Evolutionary conservation across 2,329 filamentous ascomycete species (phyloP), one percentile per base, ranked within the genome.

Genomic region (Phaeosphaeriaceae sp.): DNA sequence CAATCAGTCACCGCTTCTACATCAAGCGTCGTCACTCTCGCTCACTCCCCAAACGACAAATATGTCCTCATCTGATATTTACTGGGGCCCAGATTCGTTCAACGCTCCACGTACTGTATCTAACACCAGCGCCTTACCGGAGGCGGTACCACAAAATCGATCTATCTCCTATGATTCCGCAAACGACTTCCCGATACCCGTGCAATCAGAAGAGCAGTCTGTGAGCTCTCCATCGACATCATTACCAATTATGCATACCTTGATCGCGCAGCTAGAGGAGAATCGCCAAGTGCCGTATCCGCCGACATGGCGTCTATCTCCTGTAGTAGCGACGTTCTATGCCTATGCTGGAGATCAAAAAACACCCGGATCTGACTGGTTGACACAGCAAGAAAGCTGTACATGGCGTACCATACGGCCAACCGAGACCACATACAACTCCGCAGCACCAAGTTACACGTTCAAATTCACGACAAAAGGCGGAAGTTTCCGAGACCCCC

Each of bases 261-360:
- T 1, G 73, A 36, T 36, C 11, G 31, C 31, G 11, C 31, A 36
- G 13, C 31, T 36, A 36, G 31, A 76, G 49, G 42, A 61, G 25
- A 57, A 75, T 49, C 66, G 65, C 3, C 67, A 73, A 51, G 65
- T 72, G 2, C 72, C 73, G 2, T 70, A 73, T 51, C 74, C 74
- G 9, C 67, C 68, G 36, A 72, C 74, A 50, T 76, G 74, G 74
- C 55, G 45, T 11, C 65, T 70, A 7, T 53, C 62, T 17, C 67
- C 73, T 0, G 45, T 65, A 2, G 31, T 66, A 5, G 58, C 62
- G 19, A 71, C 61, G 13, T 65, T 74, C 13, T 70, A 74, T 27
- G 68, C 64, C 7, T 61, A 62, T 7, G 54, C 48, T 19, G 44
- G 50, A 7, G 27, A 56, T 52, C 51, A 60, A 48, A 41, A 52